A percentile compares a stretch with the other conserved stretches of the same genome.
phyloP scores from a whole-genome alignment of 495 filamentous ascomycete species.

The Penicillium cataractarum region DNA sequence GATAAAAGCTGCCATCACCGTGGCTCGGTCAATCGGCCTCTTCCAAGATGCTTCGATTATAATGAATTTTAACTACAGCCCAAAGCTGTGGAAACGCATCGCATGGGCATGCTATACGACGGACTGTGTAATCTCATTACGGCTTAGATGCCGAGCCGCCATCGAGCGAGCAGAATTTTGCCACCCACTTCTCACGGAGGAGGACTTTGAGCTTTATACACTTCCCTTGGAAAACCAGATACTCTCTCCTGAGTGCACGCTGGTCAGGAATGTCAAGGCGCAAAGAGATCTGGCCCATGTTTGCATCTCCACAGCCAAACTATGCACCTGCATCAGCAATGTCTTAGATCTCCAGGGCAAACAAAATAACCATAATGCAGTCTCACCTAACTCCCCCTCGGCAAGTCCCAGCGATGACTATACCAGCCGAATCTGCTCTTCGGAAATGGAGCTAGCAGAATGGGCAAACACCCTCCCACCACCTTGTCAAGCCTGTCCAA shows the following conservation, averaged over 20 bases:
- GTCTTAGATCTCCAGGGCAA: constrained; percentile 24
- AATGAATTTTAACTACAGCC: constrained; percentile 3
- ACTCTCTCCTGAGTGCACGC: neutral
- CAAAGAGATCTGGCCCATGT: constrained; percentile 18
- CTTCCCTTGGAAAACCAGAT: neutral
- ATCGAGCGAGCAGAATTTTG: constrained; percentile 16
- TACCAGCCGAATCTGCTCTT: constrained; percentile 3
- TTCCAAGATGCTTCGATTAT: constrained; percentile 13
- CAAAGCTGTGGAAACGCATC: constrained; percentile 22
- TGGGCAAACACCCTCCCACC: constrained; percentile 23
- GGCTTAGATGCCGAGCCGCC: constrained; percentile 18
- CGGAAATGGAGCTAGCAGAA: constrained; percentile 18
- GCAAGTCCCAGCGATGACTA: constrained; percentile 5
- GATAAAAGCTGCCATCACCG: constrained; percentile 17
- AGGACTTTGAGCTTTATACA: constrained; percentile 18
- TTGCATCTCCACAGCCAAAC: constrained; percentile 19
- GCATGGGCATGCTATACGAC: constrained; percentile 29
- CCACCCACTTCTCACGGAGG: constrained; percentile 15
- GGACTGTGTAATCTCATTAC: constrained; percentile 22
- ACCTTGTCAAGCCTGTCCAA: constrained; percentile 10
- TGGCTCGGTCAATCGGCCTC: constrained; percentile 18
- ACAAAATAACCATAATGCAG: neutral
- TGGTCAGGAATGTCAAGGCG: constrained; percentile 4
- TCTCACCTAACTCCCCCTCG: constrained; percentile 3
- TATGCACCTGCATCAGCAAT: constrained; percentile 22